Base-by-base conservation (phyloP, 1,139 yeast genomes). In the Suhomyces coccinellae region DNA sequence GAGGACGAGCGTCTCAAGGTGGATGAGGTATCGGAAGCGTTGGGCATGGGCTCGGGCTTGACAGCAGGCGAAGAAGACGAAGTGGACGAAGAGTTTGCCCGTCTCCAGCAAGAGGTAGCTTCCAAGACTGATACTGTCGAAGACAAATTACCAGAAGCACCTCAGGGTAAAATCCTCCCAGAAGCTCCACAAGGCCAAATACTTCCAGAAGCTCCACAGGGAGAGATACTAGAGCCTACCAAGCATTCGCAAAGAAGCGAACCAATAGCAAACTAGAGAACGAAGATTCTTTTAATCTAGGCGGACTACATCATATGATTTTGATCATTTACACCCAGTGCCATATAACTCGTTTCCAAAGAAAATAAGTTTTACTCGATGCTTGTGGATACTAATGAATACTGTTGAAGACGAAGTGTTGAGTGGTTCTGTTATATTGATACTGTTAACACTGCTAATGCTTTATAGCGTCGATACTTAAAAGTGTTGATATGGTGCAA, bases 1-100 rank as follows among this genome's bases (percentile, higher is more conserved):
- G 89, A 85, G 39, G 97, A 89, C 33, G 95, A 93, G 45, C 73
- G 84, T 16, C 73, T 84, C 33, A 85, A 86, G 60, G 97, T 90
- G 54, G 82, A 85, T 48, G 87, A 82, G 53, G 74, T 82, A 2
- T 73, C 78, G 46, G 77, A 76, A 39, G 62, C 73, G 15, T 59
- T 82, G 48, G 77, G 83, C 0, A 63, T 58, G 49, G 66, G 63
- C 3, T 53, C 61, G 29, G 66, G 69, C 15, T 66, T 85, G 55
- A 75, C 83, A 16, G 71, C 75, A 46, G 61, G 75, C 12, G 85
- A 83, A 46, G 90, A 85, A 57, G 65, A 65, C 20, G 91, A 83
- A 52, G 85, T 85, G 10, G 88, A 83, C 51, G 81, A 75, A 41
- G 91, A 85, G 52, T 67, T 84, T 43, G 78, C 69, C 43, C 66